Evolutionary conservation across 257 asterid genomes (phyloP).

Genomic region (Scutellaria barbata): DNA sequence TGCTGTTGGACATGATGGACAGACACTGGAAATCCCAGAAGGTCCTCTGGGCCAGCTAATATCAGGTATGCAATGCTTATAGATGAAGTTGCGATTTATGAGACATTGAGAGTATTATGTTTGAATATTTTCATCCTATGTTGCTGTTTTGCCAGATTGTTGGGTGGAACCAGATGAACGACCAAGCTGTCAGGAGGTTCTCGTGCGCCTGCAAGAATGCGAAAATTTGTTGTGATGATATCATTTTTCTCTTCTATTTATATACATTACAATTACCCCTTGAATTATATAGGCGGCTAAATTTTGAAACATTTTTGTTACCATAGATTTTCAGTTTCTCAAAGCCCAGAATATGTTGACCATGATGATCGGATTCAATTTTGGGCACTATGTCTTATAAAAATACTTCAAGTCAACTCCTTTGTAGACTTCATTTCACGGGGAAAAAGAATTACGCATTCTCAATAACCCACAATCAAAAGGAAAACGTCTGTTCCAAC

Average conservation of each 20-base stretch:
- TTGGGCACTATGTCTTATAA: too few species aligned
- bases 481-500: background rate
- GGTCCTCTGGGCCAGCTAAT: slow-evolving; percentile 77
- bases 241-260: slow-evolving; percentile 14
- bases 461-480: background rate
- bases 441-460: background rate
- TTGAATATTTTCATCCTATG: background rate
- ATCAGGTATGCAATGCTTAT: slow-evolving; percentile 52
- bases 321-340: slow-evolving; percentile 1
- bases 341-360: background rate
- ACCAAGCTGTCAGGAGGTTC: slow-evolving; percentile 75
- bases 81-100: background rate
- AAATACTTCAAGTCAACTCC: too few species aligned
- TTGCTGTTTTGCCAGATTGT: slow-evolving; percentile 66
- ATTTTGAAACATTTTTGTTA: slow-evolving; percentile 19
- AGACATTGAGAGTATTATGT: background rate
- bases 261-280: background rate
- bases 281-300: slow-evolving; percentile 20
- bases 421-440: background rate
- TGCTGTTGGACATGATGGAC: slow-evolving; percentile 81
- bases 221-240: slow-evolving; percentile 48
- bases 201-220: slow-evolving; percentile 69
- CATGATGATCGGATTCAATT: slow-evolving; percentile 19
- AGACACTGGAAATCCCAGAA: slow-evolving; percentile 77
- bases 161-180: slow-evolving; percentile 90